These are phyloP conservation scores for Geotrichum histeridarum DNA, from an alignment of 1,139 yeast genomes.

Conservation along the genomic window DNA sequence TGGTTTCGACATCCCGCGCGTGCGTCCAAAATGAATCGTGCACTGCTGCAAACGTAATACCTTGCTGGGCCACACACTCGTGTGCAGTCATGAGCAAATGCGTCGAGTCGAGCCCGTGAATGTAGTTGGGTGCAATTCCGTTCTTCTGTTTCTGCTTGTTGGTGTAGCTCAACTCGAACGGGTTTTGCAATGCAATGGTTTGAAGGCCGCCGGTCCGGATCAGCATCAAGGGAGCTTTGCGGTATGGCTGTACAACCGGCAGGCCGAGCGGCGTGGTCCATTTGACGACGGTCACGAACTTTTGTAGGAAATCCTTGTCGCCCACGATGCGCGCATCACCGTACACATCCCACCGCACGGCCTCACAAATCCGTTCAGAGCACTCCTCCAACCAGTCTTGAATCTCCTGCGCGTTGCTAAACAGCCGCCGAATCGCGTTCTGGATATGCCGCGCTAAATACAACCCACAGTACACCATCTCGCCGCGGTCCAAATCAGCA, in stretches of 20 bases:
- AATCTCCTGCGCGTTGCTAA: slow-evolving; percentile 79
- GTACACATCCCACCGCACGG: slow-evolving; percentile 37
- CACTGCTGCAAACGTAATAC: slow-evolving; percentile 80
- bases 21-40: slow-evolving; percentile 98
- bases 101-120: slow-evolving; percentile 90
- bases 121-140: slow-evolving; percentile 89
- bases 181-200: slow-evolving; percentile 69
- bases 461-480: slow-evolving; percentile 37
- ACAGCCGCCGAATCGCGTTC: slow-evolving; percentile 67
- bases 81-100: slow-evolving; percentile 86
- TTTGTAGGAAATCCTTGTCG: slow-evolving; percentile 36
- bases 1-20: slow-evolving; percentile 63
- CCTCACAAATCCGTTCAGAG: slow-evolving; percentile 67
- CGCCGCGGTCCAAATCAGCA: slow-evolving; percentile 2
- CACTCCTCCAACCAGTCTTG: slow-evolving; percentile 88
- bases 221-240: slow-evolving; percentile 53
- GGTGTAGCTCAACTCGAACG: slow-evolving; percentile 66
- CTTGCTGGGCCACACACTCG: slow-evolving; percentile 43
- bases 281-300: slow-evolving; percentile 70
- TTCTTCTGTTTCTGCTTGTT: slow-evolving; percentile 76
- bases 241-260: slow-evolving; percentile 88
- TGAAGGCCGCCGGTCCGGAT: slow-evolving; percentile 66
- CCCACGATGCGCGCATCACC: slow-evolving; percentile 16
- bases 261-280: slow-evolving; percentile 94
- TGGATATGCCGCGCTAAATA: slow-evolving; percentile 71